Evolutionary conservation across 257 asterid species (phyloP).

Genomic region (Plantago ovata): DNA sequence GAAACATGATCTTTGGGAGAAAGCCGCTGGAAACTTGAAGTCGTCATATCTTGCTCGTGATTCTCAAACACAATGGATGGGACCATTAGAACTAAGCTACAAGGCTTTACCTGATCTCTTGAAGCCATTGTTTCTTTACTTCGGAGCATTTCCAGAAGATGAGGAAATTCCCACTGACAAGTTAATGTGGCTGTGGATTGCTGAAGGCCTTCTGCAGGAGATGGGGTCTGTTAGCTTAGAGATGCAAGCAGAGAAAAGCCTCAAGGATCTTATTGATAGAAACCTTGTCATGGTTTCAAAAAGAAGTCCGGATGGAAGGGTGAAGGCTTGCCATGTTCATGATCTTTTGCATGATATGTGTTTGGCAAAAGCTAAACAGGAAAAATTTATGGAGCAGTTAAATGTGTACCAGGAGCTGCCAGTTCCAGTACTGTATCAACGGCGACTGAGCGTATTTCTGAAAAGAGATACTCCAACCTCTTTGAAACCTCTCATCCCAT

Average conservation of each 20-base stretch:
- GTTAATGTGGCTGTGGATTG: conserved; percentile 8
- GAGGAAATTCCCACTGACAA: background rate
- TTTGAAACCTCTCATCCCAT: background rate
- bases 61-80: background rate
- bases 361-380: conserved; percentile 1
- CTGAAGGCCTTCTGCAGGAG: conserved; percentile 2
- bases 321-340: conserved; percentile 2
- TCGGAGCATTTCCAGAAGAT: conserved; percentile 14
- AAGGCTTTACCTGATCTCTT: conserved; percentile 1
- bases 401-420: background rate
- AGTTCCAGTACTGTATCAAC: background rate
- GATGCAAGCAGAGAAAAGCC: background rate
- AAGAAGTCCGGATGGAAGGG: conserved; percentile 5
- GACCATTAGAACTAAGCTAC: background rate
- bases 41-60: background rate
- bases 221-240: background rate
- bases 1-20: background rate
- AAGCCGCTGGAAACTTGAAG: background rate
- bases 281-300: background rate
- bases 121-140: conserved; percentile 7
- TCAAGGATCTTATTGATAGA: conserved; percentile 7
- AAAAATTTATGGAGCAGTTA: background rate
- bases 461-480: background rate
- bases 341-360: conserved; percentile 11
- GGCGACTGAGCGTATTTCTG: conserved; percentile 1